phyloP scores from a whole-genome alignment of 345 rosid genomes.

The Eucalyptus sp. region DNA sequence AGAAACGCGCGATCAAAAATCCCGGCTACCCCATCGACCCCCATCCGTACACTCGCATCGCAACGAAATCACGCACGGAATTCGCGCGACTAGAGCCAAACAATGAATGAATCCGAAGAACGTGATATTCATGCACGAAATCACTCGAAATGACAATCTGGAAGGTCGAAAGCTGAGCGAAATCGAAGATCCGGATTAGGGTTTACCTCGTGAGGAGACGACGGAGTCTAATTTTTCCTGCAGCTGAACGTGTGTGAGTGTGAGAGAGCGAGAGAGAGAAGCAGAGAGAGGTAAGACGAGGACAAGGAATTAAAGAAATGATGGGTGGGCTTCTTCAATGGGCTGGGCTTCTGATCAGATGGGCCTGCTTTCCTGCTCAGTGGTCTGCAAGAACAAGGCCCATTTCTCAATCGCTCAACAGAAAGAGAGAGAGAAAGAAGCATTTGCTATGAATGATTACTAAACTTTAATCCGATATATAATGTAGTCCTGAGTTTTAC shows the following conservation, averaged over 20 bases:
- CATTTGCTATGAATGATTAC: fast-evolving
- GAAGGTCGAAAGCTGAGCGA: neutral
- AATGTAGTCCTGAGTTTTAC: fast-evolving
- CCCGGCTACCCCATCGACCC: neutral
- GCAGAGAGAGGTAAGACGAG: neutral
- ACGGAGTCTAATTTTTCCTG: neutral
- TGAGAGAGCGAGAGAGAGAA: neutral
- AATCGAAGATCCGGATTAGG: neutral
- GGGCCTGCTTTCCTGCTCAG: neutral
- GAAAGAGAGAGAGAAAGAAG: neutral
- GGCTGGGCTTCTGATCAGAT: neutral
- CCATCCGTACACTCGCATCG: neutral
- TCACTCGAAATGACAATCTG: neutral
- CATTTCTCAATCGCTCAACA: neutral
- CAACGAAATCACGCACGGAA: neutral
- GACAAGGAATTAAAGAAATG: neutral
- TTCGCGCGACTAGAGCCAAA: neutral
- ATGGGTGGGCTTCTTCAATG: neutral
- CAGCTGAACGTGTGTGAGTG: neutral
- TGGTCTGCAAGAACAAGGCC: neutral
- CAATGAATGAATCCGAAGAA: neutral
- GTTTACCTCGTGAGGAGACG: neutral
- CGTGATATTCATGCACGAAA: neutral
- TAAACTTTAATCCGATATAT: neutral
- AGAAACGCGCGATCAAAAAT: neutral